Evolutionary conservation across 345 rosid species (phyloP).

Genomic region (Bretschneidera sinensis): DNA sequence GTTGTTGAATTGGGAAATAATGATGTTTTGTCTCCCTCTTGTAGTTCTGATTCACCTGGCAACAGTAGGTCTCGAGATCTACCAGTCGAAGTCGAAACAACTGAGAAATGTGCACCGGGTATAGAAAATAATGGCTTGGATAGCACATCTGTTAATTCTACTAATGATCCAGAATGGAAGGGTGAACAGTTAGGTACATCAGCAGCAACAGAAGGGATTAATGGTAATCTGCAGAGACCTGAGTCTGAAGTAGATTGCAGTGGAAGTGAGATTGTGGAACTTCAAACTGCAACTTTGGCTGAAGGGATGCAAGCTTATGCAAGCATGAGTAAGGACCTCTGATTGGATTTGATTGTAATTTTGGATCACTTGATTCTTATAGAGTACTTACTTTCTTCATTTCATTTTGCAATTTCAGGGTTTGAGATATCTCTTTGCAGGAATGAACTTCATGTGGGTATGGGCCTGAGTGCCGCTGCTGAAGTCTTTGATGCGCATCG

Average conservation of each 20-base stretch:
- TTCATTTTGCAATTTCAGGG: conserved; percentile 37
- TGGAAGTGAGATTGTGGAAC: conserved; percentile 31
- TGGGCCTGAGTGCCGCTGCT: conserved; percentile 78
- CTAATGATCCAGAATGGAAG: conserved; percentile 23
- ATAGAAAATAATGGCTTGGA: conserved; percentile 20
- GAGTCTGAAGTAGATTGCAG: conserved; percentile 24
- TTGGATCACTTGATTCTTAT: conserved; percentile 11
- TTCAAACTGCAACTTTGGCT: conserved; percentile 26
- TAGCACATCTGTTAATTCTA: conserved; percentile 16
- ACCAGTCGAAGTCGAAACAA: conserved; percentile 15
- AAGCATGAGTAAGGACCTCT: conserved; percentile 36
- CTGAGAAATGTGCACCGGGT: conserved; percentile 9
- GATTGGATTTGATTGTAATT: conserved; percentile 8
- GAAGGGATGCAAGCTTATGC: conserved; percentile 23
- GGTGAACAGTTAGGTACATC: conserved; percentile 34
- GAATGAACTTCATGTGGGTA: conserved; percentile 61
- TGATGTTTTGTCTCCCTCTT: conserved; percentile 19
- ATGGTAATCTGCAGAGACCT: conserved; percentile 14
- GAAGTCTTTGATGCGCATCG: conserved; percentile 60
- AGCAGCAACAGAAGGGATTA: conserved; percentile 27
- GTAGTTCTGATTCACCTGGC: conserved; percentile 15
- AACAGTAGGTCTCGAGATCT: conserved; percentile 11
- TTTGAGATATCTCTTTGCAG: conserved; percentile 85
- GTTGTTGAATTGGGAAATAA: conserved; percentile 16
- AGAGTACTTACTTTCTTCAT: conserved; percentile 17